Base-by-base conservation (phyloP, 352 stramenopile genomes). In the Thalassiosira livingstoniorum region DNA sequence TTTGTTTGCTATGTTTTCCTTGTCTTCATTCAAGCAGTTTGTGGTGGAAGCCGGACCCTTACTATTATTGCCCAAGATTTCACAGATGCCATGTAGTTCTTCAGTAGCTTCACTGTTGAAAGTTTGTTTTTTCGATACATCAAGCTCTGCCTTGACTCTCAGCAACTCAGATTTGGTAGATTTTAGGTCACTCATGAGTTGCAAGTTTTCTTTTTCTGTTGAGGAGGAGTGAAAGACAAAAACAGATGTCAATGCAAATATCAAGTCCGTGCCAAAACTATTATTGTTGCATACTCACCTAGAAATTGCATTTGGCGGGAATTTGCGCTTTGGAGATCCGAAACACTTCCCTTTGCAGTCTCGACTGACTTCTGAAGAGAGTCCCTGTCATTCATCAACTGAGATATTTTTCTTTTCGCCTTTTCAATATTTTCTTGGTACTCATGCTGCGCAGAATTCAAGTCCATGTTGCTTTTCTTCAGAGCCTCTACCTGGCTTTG, bases 191-290 rank as follows among this genome's bases (percentile, higher is more conserved):
- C 85, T 66, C 66, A 92, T 88, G 0, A 94, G 60, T 55, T 94
- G 86, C 51, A 95, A 80, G 66, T 93, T 94, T 70, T 95, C 91
- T 63, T 93, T 85, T 78, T 95, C 88, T n/a, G n/a, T n/a, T n/a
- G n/a, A n/a, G n/a, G n/a, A n/a, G n/a, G n/a, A n/a, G n/a, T n/a
- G n/a, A n/a, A n/a, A n/a, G n/a, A n/a, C n/a, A n/a, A n/a, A n/a
- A n/a, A n/a, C n/a, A n/a, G n/a, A n/a, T n/a, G n/a, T n/a, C n/a
- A n/a, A n/a, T n/a, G n/a, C n/a, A n/a, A n/a, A n/a, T n/a, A n/a
- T n/a, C n/a, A n/a, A n/a, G n/a, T n/a, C n/a, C n/a, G n/a, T n/a
- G n/a, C n/a, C n/a, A n/a, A n/a, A n/a, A n/a, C n/a, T n/a, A n/a
- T n/a, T n/a, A n/a, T n/a, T n/a, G n/a, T n/a, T n/a, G n/a, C n/a